Evolutionary conservation across 768 basidiomycete genomes (phyloP).

Genomic region (Leucocoprinus birnbaumii): DNA sequence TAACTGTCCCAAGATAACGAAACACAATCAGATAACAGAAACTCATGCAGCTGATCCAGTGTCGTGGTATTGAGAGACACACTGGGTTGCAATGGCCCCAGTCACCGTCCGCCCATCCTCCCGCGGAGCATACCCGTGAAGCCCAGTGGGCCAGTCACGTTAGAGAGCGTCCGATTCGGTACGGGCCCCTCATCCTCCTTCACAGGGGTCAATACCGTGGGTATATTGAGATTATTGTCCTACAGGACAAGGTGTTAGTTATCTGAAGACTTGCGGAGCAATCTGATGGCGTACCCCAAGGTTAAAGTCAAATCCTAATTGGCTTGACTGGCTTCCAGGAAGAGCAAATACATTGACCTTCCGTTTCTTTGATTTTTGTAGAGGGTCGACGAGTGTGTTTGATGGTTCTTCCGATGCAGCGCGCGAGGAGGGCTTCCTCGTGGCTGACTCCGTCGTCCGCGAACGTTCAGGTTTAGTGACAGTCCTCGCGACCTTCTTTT

Average conservation of each 20-base stretch:
- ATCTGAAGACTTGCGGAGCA: background rate
- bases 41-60: too few species aligned
- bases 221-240: constrained; percentile 52
- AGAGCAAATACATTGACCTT: constrained; percentile 62
- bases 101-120: constrained; percentile 3
- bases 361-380: constrained; percentile 64
- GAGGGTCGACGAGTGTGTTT: constrained; percentile 22
- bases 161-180: constrained; percentile 17
- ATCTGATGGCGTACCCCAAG: constrained; percentile 23
- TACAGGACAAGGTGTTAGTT: constrained; percentile 7
- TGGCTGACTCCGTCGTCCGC: constrained; percentile 14
- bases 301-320: constrained; percentile 36
- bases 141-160: constrained; percentile 15
- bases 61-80: too few species aligned
- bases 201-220: constrained; percentile 64
- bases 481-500: constrained; percentile 7
- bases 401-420: constrained; percentile 22
- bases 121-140: background rate
- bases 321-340: constrained; percentile 32
- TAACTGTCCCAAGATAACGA: too few species aligned
- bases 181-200: constrained; percentile 40
- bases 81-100: background rate
- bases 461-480: constrained; percentile 19
- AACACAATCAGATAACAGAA: too few species aligned
- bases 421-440: constrained; percentile 20